Evolutionary conservation across 305 asterid species (phyloP).

Genomic region (Fraxinus nigra): DNA sequence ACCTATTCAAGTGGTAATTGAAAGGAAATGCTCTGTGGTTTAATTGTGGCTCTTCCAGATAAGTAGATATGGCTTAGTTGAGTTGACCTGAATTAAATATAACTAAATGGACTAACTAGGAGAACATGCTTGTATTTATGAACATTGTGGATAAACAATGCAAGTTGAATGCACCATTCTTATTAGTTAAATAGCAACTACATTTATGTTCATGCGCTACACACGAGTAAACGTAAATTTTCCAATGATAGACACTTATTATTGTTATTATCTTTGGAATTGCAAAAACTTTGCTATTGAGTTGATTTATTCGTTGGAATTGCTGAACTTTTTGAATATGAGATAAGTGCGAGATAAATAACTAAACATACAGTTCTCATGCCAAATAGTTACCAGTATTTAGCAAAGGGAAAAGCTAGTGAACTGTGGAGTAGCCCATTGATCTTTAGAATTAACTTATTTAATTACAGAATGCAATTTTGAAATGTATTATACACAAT

Average conservation of each 20-base stretch:
- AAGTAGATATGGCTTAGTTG: background rate
- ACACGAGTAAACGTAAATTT: background rate
- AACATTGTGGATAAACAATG: background rate
- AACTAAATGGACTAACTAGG: background rate
- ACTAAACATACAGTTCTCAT: background rate
- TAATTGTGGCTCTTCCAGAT: background rate
- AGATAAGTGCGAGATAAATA: background rate
- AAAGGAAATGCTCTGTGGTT: background rate
- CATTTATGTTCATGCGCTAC: background rate
- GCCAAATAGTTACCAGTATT: background rate
- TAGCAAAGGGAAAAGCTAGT: background rate
- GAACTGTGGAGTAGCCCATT: background rate
- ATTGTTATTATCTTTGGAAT: background rate
- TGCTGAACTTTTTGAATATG: background rate
- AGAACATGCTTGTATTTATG: background rate
- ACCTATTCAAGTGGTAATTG: background rate
- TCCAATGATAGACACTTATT: background rate
- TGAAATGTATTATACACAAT: background rate
- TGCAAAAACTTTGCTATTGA: background rate
- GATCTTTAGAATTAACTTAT: background rate
- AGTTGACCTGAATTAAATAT: background rate
- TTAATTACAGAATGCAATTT: background rate
- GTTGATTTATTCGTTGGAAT: background rate
- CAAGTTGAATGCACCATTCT: background rate
- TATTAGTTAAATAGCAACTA: background rate